Evolutionary conservation across 371 early-diverging fungal species (phyloP).

Genomic region (Entomophthora muscae): DNA sequence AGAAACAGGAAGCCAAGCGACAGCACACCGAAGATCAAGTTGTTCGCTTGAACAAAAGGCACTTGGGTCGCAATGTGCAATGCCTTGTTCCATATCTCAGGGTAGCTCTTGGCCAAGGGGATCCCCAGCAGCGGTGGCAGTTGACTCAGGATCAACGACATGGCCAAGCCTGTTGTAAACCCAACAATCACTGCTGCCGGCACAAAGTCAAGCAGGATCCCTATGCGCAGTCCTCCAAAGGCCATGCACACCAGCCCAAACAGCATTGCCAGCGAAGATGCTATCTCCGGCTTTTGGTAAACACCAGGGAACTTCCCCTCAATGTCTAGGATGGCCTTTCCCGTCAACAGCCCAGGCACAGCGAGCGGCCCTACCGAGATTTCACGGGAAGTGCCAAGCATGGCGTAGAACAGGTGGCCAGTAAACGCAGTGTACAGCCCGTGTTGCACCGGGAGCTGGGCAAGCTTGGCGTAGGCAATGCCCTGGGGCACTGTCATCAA

Average conservation of each 20-base stretch:
- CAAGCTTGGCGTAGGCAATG: slow-evolving; percentile 67
- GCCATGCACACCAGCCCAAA: slow-evolving; percentile 39
- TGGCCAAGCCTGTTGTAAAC: slow-evolving; percentile 54
- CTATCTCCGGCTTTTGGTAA: slow-evolving; percentile 15
- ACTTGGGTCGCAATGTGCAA: not conserved
- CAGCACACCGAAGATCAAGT: not conserved
- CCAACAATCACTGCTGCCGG: slow-evolving; percentile 53
- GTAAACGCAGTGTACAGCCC: slow-evolving; percentile 69
- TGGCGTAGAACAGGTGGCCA: slow-evolving; percentile 40
- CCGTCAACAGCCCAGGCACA: slow-evolving; percentile 21
- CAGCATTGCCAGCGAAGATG: slow-evolving; percentile 33
- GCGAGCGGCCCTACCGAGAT: slow-evolving; percentile 74
- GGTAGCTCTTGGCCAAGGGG: slow-evolving; percentile 25
- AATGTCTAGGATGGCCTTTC: not conserved
- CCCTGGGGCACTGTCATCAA: slow-evolving; percentile 68
- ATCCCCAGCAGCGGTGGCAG: slow-evolving; percentile 53
- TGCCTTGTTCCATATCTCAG: not conserved
- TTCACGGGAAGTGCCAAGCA: slow-evolving; percentile 68
- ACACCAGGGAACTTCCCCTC: not conserved
- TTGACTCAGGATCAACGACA: slow-evolving; percentile 61
- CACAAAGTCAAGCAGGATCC: slow-evolving; percentile 79
- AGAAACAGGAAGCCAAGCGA: not conserved
- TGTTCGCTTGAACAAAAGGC: not conserved
- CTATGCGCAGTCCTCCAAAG: slow-evolving; percentile 59
- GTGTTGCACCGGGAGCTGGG: slow-evolving; percentile 55